Evolutionary conservation across 768 basidiomycete genomes (phyloP).

Genomic region (Filobasidium floriforme): DNA sequence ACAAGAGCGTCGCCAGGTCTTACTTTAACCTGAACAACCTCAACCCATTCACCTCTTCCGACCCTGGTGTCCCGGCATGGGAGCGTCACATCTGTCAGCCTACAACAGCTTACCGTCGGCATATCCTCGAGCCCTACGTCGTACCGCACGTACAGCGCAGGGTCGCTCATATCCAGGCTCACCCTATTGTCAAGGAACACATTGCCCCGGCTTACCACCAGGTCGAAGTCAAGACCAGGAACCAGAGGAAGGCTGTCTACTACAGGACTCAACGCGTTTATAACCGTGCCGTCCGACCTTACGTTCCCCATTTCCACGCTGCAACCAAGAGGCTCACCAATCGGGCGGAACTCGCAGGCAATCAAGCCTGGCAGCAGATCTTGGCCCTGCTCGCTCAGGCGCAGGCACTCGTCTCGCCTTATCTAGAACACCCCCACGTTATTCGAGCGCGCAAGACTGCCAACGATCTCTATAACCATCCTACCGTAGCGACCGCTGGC

Average conservation of each 20-base stretch:
- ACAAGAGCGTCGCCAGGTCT: constrained; percentile 2
- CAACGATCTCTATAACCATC: constrained; percentile 7
- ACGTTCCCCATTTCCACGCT: not conserved
- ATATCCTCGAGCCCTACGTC: constrained; percentile 22
- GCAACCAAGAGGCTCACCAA: constrained; percentile 1
- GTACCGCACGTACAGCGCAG: constrained; percentile 17
- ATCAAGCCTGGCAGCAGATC: not conserved
- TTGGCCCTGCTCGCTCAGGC: not conserved
- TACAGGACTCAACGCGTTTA: constrained; percentile 6
- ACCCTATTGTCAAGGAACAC: constrained; percentile 17
- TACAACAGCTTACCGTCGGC: constrained; percentile 20
- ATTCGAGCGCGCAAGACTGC: constrained; percentile 9
- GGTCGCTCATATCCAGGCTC: constrained; percentile 8
- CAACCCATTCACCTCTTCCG: constrained; percentile 21
- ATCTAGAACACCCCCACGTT: constrained; percentile 6
- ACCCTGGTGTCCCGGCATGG: constrained; percentile 17
- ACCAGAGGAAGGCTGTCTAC: constrained; percentile 5
- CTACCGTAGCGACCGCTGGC: constrained; percentile 1
- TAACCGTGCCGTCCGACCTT: constrained; percentile 7
- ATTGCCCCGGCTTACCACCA: constrained; percentile 8
- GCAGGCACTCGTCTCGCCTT: not conserved
- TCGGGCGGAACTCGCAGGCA: not conserved
- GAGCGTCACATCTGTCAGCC: constrained; percentile 18
- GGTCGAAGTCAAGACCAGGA: constrained; percentile 6
- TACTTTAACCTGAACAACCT: constrained; percentile 6